Evolutionary conservation across 495 filamentous ascomycete species (phyloP).

Genomic region (Filosporella fistucella): DNA sequence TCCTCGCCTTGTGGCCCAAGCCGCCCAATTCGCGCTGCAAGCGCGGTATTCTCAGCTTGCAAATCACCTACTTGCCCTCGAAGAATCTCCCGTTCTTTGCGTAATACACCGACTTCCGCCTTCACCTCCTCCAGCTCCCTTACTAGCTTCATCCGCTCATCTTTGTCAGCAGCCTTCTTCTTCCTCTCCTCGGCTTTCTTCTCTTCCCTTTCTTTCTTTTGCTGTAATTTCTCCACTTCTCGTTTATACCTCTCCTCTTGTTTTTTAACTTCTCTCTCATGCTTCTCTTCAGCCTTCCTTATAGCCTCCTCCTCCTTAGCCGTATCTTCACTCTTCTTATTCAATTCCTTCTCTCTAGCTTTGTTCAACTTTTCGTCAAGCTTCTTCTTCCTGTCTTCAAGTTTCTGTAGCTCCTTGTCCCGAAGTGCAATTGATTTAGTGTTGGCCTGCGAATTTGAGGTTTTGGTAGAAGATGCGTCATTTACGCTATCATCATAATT

Average conservation of each 20-base stretch:
- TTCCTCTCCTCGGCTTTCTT: conserved; percentile 56
- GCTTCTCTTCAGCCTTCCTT: conserved; percentile 51
- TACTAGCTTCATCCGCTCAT: conserved; percentile 41
- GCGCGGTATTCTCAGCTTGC: conserved; percentile 60
- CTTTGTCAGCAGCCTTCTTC: conserved; percentile 47
- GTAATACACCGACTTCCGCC: conserved; percentile 50
- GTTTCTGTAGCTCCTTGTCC: conserved; percentile 51
- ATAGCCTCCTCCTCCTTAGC: conserved; percentile 42
- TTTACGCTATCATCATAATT: conserved; percentile 21
- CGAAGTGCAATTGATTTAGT: conserved; percentile 12
- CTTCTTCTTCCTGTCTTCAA: conserved; percentile 64
- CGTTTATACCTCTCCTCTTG: conserved; percentile 60
- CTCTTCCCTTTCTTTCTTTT: conserved; percentile 53
- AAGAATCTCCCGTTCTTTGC: conserved; percentile 57
- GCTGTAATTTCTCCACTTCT: conserved; percentile 59
- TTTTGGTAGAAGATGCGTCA: conserved; percentile 11
- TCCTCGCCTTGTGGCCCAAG: conserved; percentile 28
- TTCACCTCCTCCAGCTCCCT: conserved; percentile 47
- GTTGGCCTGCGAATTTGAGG: conserved; percentile 17
- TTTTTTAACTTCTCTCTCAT: conserved; percentile 54
- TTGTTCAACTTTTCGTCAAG: conserved; percentile 64
- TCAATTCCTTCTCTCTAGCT: conserved; percentile 39
- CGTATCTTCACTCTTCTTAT: conserved; percentile 33
- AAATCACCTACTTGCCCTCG: conserved; percentile 56
- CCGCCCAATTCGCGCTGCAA: conserved; percentile 48